Evolutionary conservation across 2,329 filamentous ascomycete genomes (phyloP), one percentile per base, ranked within the genome.

Genomic region (Stagonosporopsis vannaccii): DNA sequence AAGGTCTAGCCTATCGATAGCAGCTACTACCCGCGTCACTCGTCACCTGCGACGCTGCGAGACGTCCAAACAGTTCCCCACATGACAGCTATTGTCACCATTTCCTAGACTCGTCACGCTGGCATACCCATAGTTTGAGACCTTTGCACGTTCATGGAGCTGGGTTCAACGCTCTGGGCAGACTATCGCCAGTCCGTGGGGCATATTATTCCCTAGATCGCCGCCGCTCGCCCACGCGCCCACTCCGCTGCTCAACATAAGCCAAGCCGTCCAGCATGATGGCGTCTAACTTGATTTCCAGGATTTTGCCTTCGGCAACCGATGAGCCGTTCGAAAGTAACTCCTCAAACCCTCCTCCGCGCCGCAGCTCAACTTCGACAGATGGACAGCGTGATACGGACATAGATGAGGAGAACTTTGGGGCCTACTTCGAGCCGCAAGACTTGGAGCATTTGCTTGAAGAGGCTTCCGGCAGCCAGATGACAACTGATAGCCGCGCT

Each of bases 381-480:
- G 67, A 76, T 80, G 72, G 79, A 75, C 56, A 76, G 52, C 79
- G 76, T 40, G 82, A 77, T 15, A 75, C 83, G 73, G 77, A 78
- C 42, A 73, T 80, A 47, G 81, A 81, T 58, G 80, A 82, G 61
- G 80, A 81, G 71, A 82, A 80, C 60, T 69, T 80, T 13, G 77
- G 75, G 40, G 79, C 79, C 40, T 77, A 77, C 35, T 86, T 84
- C 63, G 81, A 82, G 60, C 82, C 85, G 45, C 80, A 84, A 40
- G 83, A 86, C 65, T 78, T 87, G 23, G 82, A 86, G 55, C 80
- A 83, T 45, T 77, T 85, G 44, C 75, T 86, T 22, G 82, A 80
- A 35, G 80, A 86, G 64, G 80, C 78, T 17, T 75, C 77, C 15
- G 77, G 77, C 22, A 84, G 80, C 62, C 79, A 81, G 20, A 75